Evolutionary conservation across 257 asterid genomes (phyloP), one percentile per base, ranked within the genome.

Genomic region (Mitragyna speciosa): DNA sequence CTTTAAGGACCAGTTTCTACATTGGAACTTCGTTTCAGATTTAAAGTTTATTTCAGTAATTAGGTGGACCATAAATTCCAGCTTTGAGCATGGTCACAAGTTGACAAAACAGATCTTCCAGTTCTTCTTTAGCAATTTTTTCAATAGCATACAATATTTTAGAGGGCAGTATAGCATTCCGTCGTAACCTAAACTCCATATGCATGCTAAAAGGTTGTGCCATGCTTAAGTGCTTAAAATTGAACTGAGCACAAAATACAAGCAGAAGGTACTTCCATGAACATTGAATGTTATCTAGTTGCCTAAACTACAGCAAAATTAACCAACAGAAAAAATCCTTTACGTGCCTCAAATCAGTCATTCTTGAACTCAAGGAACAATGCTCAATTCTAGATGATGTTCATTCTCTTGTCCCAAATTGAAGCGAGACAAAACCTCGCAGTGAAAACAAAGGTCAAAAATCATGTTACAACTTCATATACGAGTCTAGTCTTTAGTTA

Each of bases 1-100:
- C n/a, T n/a, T 67, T 26, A 43, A 68, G 82, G 80, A 86, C 77
- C 74, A 76, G 41, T 67, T 71, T 78, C 19, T 36, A 28, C 49
- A 67, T 17, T 28, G n/a, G 24, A 12, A 64, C 8, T 41, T 64
- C 28, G 49, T 68, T 78, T 64, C 24, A 56, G 72, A 39, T 67
- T 36, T 71, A 5, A 3, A 47, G 22, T 30, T 30, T 16, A 39
- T 58, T 65, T 33, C 54, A 24, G 54, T 68, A 26, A 58, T 61
- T 74, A n/a, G 77, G 54, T 26, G 12, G 47, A 51, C 22, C 39
- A 66, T 17, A 45, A 41, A 58, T 22, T 31, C 48, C 2, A 7
- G n/a, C 28, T n/a, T n/a, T 8, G 9, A 31, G 5, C 41, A 12
- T 45, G 6, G 19, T 9, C 48, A 65, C 61, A 70, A 31, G 48